Base-by-base conservation (phyloP, 2,329 filamentous ascomycete genomes). In the Drechslerella coelobrocha region DNA sequence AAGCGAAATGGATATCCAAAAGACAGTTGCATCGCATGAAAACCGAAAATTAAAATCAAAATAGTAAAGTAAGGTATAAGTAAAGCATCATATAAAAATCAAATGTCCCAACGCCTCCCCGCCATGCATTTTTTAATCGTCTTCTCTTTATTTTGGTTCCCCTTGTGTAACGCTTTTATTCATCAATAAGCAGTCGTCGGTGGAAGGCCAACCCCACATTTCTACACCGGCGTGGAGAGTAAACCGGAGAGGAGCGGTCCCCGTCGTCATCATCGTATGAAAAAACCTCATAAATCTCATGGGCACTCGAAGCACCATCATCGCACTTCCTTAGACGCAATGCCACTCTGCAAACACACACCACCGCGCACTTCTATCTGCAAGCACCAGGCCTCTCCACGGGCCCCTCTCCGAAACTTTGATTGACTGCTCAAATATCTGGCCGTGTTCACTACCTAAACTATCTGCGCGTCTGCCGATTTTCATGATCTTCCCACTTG, bases 271-370 rank as follows among this genome's bases (percentile, higher is more conserved):
- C 41, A 12, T 31, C 29, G 29, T 12, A 31, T 31, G n/a, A n/a
- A 31, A 31, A 31, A 31, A 31, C 29, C 12, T 31, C 29, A 12
- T 31, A 31, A 31, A 31, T 12, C 29, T 31, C 29, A 31, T 31
- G 29, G 6, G 29, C 29, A 6, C 29, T 6, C 29, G 29, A 31
- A 12, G 6, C 12, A 12, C n/a, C 52, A 55, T 31, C 47, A 48
- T 19, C 19, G 37, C 47, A 54, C 21, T 19, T 29, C 19, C 31
- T 71, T 53, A 80, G 45, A 81, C 78, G 76, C 88, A 90, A 72
- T 85, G 82, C 91, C 91, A 95, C 81, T 95, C 90, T 0, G 89
- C 89, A 82, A 94, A 94, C n/a, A 95, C 91, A 77, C 91, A 94
- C 91, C 91, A 95, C 75, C 90, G 83, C 47, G 90, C 90, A 69